These are phyloP conservation scores for Aureobasidium pullulans DNA, from an alignment of 2,329 filamentous ascomycete genomes.

Conservation along the genomic window DNA sequence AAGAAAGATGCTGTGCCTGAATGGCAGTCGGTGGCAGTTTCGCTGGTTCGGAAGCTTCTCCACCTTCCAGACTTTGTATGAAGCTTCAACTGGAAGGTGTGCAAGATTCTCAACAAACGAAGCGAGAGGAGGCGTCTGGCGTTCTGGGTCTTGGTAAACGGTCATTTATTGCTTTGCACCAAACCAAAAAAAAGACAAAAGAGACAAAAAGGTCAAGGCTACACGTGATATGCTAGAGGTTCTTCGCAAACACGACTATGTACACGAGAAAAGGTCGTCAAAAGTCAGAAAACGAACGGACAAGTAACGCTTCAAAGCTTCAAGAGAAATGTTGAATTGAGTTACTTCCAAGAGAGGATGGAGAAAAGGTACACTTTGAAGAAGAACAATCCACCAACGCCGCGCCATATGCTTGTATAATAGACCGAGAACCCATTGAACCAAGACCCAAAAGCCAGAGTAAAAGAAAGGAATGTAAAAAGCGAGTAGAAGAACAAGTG, in stretches of 20 bases:
- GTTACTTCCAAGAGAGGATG: background rate
- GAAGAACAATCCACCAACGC: background rate
- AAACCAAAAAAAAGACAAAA: no score
- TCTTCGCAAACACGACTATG: no score
- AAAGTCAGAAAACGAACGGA: no score
- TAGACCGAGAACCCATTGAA: background rate
- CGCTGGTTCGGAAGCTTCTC: background rate
- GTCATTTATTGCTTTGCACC: background rate
- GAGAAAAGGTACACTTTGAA: background rate
- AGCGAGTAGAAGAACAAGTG: background rate
- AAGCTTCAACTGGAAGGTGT: background rate
- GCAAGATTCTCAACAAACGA: background rate
- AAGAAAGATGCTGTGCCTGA: background rate
- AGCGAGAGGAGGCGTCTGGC: background rate
- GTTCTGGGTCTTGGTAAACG: background rate
- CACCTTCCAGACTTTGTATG: background rate
- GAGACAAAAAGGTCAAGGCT: no score
- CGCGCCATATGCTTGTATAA: conserved; percentile 4
- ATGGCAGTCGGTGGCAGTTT: background rate
- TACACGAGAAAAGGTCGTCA: no score
- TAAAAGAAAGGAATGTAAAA: background rate
- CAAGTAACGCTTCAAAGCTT: background rate
- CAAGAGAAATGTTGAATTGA: background rate
- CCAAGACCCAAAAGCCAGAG: background rate
- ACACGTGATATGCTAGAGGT: no score